These are phyloP conservation scores for Lactarius indigo DNA, from an alignment of 768 basidiomycete genomes.

Conservation along the genomic window DNA sequence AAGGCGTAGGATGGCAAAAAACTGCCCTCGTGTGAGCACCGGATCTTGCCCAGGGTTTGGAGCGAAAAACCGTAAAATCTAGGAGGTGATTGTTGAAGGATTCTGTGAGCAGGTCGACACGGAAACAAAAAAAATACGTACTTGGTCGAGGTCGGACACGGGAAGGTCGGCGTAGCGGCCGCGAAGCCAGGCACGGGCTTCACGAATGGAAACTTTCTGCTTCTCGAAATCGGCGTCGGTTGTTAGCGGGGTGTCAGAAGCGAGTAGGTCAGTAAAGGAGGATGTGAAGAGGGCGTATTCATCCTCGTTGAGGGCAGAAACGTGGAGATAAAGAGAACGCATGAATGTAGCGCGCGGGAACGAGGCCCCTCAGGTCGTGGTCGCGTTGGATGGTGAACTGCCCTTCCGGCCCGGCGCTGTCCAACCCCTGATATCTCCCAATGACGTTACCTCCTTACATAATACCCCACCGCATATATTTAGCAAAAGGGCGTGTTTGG, in stretches of 20 bases:
- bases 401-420: background rate
- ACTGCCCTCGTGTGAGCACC: slow-evolving; percentile 61
- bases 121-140: slow-evolving; percentile 34
- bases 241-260: slow-evolving; percentile 21
- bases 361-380: background rate
- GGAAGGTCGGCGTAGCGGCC: slow-evolving; percentile 61
- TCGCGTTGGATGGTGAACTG: background rate
- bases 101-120: background rate
- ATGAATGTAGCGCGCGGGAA: slow-evolving; percentile 3
- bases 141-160: slow-evolving; percentile 54
- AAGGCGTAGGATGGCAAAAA: slow-evolving; percentile 71
- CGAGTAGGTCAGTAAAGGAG: slow-evolving; percentile 44
- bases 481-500: too few species aligned
- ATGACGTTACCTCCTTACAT: background rate
- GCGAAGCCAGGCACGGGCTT: slow-evolving; percentile 71
- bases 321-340: slow-evolving; percentile 65
- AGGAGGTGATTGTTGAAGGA: background rate
- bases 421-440: background rate
- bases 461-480: background rate
- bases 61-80: slow-evolving; percentile 67
- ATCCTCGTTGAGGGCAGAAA: slow-evolving; percentile 69
- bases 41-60: slow-evolving; percentile 52
- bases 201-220: slow-evolving; percentile 53
- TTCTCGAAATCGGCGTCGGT: slow-evolving; percentile 54
- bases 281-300: slow-evolving; percentile 69